phyloP scores from a whole-genome alignment of 192 early-diverging fungal species.

The Cetraspora pellucida region DNA sequence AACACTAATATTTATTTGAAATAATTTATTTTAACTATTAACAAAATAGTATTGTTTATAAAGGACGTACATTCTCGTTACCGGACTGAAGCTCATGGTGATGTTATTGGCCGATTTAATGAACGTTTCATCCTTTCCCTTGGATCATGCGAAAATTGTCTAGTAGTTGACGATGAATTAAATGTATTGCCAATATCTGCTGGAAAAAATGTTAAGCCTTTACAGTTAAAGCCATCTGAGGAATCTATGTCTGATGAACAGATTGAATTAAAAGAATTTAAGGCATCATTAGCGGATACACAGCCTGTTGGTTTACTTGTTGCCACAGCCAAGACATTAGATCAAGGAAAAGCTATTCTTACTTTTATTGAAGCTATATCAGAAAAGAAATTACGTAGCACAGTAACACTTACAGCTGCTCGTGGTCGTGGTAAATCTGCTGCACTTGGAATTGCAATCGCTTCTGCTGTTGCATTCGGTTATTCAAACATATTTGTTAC shows the following conservation, averaged over 20 bases:
- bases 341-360: constrained; percentile 96
- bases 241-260: constrained; percentile 50
- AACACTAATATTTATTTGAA: neutral
- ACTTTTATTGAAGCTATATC: constrained; percentile 96
- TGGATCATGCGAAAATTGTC: constrained; percentile 80
- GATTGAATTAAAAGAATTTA: constrained; percentile 78
- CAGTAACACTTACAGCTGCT: constrained; percentile 90
- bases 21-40: constrained; percentile 1
- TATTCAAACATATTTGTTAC: constrained; percentile 99
- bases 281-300: constrained; percentile 86
- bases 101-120: constrained; percentile 95
- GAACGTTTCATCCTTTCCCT: constrained; percentile 96
- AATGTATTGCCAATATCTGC: constrained; percentile 94
- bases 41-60: neutral
- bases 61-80: constrained; percentile 96
- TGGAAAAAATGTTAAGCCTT: constrained; percentile 91
- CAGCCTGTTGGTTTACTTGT: constrained; percentile 90
- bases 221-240: constrained; percentile 60
- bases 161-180: constrained; percentile 97
- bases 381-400: constrained; percentile 90
- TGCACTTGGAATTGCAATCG: constrained; percentile 90
- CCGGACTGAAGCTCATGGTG: constrained; percentile 90
- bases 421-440: constrained; percentile 99
- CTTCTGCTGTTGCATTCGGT: constrained; percentile 95
- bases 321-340: constrained; percentile 76